Evolutionary conservation across 257 asterid genomes (phyloP).

Genomic region (Haberlea rhodopensis): DNA sequence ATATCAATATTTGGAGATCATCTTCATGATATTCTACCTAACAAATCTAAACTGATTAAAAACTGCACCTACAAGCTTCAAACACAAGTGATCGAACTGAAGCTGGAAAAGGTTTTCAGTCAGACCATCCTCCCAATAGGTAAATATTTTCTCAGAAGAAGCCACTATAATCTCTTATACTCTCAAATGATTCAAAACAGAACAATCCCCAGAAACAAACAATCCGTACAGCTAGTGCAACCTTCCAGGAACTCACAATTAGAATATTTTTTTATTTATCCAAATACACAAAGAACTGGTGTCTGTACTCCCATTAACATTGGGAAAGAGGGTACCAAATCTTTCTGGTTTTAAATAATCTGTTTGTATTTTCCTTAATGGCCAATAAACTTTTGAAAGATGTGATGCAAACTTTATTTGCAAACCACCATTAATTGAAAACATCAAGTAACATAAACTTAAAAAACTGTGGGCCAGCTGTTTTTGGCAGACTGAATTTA

Average conservation of each 20-base stretch:
- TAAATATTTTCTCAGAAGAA: not conserved
- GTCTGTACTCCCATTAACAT: not conserved
- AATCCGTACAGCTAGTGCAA: not conserved
- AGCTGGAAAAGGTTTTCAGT: not conserved
- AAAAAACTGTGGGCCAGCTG: not conserved
- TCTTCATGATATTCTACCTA: not conserved
- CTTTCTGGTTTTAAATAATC: conserved; percentile 8
- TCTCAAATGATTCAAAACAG: not conserved
- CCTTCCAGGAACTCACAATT: conserved; percentile 13
- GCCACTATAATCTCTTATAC: not conserved
- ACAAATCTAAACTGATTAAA: not conserved
- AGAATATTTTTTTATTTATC: not conserved
- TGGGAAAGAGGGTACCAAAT: not conserved
- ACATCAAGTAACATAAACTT: not conserved
- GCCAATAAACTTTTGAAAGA: conserved; percentile 6
- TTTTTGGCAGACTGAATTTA: too few species aligned
- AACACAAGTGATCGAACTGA: not conserved
- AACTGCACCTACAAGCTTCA: not conserved
- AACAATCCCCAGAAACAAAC: not conserved
- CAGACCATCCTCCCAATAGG: not conserved
- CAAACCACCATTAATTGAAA: conserved; percentile 8
- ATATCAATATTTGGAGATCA: not conserved
- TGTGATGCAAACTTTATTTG: not conserved
- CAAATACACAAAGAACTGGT: not conserved
- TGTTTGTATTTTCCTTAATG: not conserved